phyloP scores from a whole-genome alignment of 1,284 basidiomycete genomes.

The Cryptococcus deneoformans region DNA sequence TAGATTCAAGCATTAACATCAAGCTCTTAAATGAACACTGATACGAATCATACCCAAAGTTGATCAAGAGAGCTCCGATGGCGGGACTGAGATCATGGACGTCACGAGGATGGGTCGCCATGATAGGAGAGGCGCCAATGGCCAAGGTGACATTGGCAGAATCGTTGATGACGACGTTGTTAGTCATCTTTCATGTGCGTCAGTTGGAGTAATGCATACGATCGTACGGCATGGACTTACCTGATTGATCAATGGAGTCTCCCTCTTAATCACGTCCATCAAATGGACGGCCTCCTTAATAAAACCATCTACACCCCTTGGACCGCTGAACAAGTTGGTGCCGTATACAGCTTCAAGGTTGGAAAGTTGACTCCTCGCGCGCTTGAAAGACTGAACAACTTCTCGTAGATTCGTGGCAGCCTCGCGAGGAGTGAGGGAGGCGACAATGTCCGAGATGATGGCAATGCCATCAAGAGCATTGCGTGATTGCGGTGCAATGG shows the following conservation, averaged over 20 bases:
- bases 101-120: slow-evolving; percentile 80
- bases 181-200: slow-evolving; percentile 66
- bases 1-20: slow-evolving; percentile 5
- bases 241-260: slow-evolving; percentile 75
- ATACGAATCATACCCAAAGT: slow-evolving; percentile 62
- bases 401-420: slow-evolving; percentile 54
- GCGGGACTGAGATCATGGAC: slow-evolving; percentile 73
- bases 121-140: slow-evolving; percentile 86
- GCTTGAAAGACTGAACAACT: slow-evolving; percentile 44
- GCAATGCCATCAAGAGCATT: slow-evolving; percentile 73
- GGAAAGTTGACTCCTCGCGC: slow-evolving; percentile 12
- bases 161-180: slow-evolving; percentile 84
- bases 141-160: slow-evolving; percentile 90
- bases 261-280: slow-evolving; percentile 55
- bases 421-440: slow-evolving; percentile 60
- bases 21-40: not conserved
- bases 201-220: not conserved
- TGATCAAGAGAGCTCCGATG: slow-evolving; percentile 72
- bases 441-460: slow-evolving; percentile 84
- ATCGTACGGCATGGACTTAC: slow-evolving; percentile 47
- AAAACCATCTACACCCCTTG: slow-evolving; percentile 26
- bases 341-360: slow-evolving; percentile 12
- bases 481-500: slow-evolving; percentile 59
- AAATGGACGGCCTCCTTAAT: slow-evolving; percentile 52
- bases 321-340: not conserved